Conservation (phyloP, 2,329 filamentous ascomycete genomes). For the Pseudonectria foliicola region DNA sequence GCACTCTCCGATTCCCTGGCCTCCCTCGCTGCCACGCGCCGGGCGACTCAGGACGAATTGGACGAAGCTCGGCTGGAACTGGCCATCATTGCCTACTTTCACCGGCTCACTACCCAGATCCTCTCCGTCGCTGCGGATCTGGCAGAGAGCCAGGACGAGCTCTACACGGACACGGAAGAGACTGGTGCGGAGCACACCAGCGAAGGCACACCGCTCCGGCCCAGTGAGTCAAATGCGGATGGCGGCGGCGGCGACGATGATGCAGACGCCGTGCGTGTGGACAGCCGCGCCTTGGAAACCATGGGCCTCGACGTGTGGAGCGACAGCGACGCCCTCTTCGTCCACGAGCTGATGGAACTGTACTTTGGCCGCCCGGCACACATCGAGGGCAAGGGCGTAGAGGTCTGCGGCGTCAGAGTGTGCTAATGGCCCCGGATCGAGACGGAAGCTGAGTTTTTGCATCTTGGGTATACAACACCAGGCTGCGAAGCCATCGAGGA, state of each 20-base stretch:
- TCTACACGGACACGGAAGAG: conserved; percentile 27
- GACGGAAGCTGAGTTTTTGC: too few relatives aligned
- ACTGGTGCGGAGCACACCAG: conserved; percentile 10
- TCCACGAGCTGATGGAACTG: conserved; percentile 51
- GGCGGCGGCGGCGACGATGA: conserved; percentile 27
- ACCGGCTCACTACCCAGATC: conserved; percentile 63
- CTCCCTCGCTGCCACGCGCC: conserved; percentile 33
- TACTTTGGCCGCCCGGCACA: conserved; percentile 61
- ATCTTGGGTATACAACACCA: too few relatives aligned
- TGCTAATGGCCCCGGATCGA: conserved; percentile 43
- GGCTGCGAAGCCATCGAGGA: too few relatives aligned
- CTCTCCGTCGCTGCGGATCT: conserved; percentile 56
- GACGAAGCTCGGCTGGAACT: conserved; percentile 53
- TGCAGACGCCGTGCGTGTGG: conserved; percentile 43
- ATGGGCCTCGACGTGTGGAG: conserved; percentile 80
- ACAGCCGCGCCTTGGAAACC: conserved; percentile 55
- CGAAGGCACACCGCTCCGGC: conserved; percentile 21
- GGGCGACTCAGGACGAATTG: conserved; percentile 24
- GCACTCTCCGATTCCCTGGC: conserved; percentile 37
- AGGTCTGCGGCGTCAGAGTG: conserved; percentile 67
- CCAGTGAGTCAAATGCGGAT: conserved; percentile 7
- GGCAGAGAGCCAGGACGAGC: conserved; percentile 43
- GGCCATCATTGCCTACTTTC: conserved; percentile 73
- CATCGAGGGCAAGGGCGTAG: conserved; percentile 62
- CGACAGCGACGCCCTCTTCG: conserved; percentile 59